Conservation (phyloP, 2,329 filamentous ascomycete genomes). For the Colletotrichum simmondsii region DNA sequence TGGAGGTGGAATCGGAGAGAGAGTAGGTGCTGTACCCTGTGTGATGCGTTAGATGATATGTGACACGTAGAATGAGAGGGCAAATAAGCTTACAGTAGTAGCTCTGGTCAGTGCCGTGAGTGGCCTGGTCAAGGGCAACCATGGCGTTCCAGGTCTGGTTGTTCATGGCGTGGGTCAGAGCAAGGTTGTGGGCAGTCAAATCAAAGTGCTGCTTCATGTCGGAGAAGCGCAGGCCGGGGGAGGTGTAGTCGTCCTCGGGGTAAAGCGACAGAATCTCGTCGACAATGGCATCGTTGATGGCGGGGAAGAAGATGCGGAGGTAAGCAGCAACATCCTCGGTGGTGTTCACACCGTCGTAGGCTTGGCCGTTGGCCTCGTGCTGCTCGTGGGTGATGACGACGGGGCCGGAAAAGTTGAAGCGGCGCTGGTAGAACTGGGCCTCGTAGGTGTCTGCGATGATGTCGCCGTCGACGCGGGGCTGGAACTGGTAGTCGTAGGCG, state of each 20-base stretch:
- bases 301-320: conserved; percentile 42
- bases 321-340: conserved; percentile 51
- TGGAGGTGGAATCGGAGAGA: not conserved
- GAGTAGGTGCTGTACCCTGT: conserved; percentile 16
- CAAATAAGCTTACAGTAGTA: conserved; percentile 8
- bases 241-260: conserved; percentile 10
- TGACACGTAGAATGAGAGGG: rapidly evolving
- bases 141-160: conserved; percentile 12
- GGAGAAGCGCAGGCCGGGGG: conserved; percentile 10
- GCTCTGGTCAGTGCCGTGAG: conserved; percentile 20
- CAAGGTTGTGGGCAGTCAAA: conserved; percentile 9
- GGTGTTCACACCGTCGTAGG: conserved; percentile 52
- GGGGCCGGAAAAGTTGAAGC: conserved; percentile 40
- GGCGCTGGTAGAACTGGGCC: conserved; percentile 41
- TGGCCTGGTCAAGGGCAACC: conserved; percentile 1
- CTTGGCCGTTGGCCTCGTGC: conserved; percentile 62
- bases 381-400: conserved; percentile 35
- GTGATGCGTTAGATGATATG: not conserved
- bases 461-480: conserved; percentile 48
- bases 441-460: conserved; percentile 45
- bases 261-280: conserved; percentile 50
- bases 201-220: conserved; percentile 20
- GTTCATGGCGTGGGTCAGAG: conserved; percentile 15
- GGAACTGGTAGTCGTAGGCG: conserved; percentile 37
- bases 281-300: conserved; percentile 37